Base-by-base conservation (phyloP, 495 filamentous ascomycete genomes). In the Achaetomiella virescens region DNA sequence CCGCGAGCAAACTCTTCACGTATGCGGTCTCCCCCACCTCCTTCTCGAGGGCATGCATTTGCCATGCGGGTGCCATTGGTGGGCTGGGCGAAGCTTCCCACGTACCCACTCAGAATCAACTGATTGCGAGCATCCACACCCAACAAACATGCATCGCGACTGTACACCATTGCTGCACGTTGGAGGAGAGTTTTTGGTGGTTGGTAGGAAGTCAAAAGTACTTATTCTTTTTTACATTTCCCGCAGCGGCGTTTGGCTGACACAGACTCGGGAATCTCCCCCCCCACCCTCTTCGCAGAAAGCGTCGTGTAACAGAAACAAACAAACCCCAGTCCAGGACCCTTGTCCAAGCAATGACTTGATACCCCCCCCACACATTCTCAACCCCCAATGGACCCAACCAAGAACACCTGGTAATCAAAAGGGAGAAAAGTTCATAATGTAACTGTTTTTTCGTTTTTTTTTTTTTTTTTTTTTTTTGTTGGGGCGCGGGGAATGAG, bases 231-330 rank as follows among this genome's bases (percentile, higher is more conserved):
- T 7, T 31, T 47, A n/a, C 10, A 24, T 25, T 48, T 38, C 24
- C 11, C 18, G 1, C 2, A n/a, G 6, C 48, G 18, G 24, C 22
- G n/a, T 31, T 9, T 31, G 27, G 27, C 27, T 31, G 27, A 9
- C 27, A n/a, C 27, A 36, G 46, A 9, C 29, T 0, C 25, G 20
- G 10, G 27, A 31, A 9, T 9, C 5, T 15, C 12, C 33, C 42
- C 52, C 42, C 52, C 37, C 43, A 18, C 52, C 20, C 6, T 18
- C 38, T 37, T 15, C 45, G 3, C 15, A 3, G 41, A 41, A 48
- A 15, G 24, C 4, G 52, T 55, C 41, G 31, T 31, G 52, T 55
- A 20, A 55, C 43, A 40, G 52, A 55, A 55, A 55, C 36, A 52
- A 27, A 25, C 38, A n/a, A 38, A 31, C 33, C 6, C 24, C 9